Evolutionary conservation across 345 rosid species (phyloP).

Genomic region (Ceriops zippeliana): DNA sequence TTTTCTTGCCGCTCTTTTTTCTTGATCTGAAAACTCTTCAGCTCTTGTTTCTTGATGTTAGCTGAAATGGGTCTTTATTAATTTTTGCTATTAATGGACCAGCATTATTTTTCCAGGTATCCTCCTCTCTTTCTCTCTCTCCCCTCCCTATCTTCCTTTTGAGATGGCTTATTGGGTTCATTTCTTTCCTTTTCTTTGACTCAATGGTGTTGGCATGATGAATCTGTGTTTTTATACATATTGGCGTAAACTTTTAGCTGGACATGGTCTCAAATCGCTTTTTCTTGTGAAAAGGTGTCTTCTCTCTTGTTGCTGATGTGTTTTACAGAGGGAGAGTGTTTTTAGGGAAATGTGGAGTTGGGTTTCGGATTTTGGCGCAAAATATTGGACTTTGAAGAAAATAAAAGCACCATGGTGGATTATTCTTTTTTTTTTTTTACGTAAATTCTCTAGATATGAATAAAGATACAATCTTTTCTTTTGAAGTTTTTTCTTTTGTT

Average conservation of each 20-base stretch:
- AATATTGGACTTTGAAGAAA: background rate
- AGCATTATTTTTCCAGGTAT: background rate
- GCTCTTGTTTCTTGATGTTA: background rate
- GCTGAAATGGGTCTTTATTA: background rate
- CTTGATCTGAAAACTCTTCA: background rate
- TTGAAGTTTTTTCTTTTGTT: background rate
- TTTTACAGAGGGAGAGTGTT: background rate
- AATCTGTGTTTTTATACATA: background rate
- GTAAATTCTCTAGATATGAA: background rate
- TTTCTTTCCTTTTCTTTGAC: background rate
- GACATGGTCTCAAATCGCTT: background rate
- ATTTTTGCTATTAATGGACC: background rate
- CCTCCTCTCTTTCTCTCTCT: background rate
- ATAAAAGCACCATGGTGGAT: background rate
- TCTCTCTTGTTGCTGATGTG: background rate
- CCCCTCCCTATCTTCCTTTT: background rate
- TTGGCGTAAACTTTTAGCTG: conserved; percentile 21
- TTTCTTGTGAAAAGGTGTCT: background rate
- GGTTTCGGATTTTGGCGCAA: conserved; percentile 11
- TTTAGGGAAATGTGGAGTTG: conserved; percentile 10
- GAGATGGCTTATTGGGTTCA: conserved; percentile 8
- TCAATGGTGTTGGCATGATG: background rate
- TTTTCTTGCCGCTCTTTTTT: background rate
- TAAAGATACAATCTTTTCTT: background rate
- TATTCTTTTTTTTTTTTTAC: background rate